Conservation (phyloP, 352 stramenopile genomes). For the Phytophthora ohioensis region DNA sequence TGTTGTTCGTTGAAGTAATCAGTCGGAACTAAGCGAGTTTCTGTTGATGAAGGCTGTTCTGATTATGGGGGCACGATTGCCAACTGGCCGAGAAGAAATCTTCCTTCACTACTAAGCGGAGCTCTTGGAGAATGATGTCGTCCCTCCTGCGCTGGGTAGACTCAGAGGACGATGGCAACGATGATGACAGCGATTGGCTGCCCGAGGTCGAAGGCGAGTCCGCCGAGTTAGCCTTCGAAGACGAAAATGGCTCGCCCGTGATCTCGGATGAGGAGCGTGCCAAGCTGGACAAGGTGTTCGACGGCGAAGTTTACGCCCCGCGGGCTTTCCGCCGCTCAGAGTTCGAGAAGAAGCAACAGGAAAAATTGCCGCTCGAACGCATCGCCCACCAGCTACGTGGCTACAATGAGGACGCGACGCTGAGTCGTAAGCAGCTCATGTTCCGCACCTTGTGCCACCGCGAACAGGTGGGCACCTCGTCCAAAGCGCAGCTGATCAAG, state of each 20-base stretch:
- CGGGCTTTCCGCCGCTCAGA: constrained; percentile 70
- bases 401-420: constrained; percentile 47
- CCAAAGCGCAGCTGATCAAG: constrained; percentile 69
- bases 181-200: constrained; percentile 42
- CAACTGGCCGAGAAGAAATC: constrained; percentile 12
- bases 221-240: constrained; percentile 35
- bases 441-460: constrained; percentile 73
- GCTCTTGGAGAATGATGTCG: constrained; percentile 27
- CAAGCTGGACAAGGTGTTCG: constrained; percentile 73
- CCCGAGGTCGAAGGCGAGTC: constrained; percentile 38
- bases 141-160: constrained; percentile 39
- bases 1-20: no score
- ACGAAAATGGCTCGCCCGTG: constrained; percentile 43
- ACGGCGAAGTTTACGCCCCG: constrained; percentile 64
- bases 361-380: constrained; percentile 56
- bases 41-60: background rate
- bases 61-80: constrained; percentile 19
- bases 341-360: constrained; percentile 64
- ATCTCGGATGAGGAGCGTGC: constrained; percentile 59
- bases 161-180: constrained; percentile 38
- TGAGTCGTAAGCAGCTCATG: constrained; percentile 46
- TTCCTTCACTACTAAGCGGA: background rate
- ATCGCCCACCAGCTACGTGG: constrained; percentile 75
- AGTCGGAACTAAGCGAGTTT: no score
- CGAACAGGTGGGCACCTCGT: constrained; percentile 71